A percentile compares a stretch with the other conserved stretches of the same genome.
Conservation (phyloP, 2,329 filamentous ascomycete genomes). For the Scopulariopsis brevicaulis region DNA sequence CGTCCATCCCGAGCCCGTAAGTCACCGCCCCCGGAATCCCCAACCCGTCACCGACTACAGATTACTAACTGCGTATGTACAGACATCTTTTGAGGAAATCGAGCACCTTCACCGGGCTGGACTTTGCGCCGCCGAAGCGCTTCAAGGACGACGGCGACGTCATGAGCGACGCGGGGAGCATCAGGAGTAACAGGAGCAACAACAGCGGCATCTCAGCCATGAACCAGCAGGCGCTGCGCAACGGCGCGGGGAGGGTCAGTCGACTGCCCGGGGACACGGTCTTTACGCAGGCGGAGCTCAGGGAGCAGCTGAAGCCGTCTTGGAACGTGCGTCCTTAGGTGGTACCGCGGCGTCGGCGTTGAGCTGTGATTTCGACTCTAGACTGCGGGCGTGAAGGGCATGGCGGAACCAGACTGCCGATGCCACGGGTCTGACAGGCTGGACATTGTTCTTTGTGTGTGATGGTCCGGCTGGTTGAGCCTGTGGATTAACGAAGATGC, state of each 20-base stretch:
- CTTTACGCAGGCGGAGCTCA: slow-evolving; percentile 61
- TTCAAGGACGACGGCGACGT: slow-evolving; percentile 48
- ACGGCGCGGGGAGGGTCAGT: slow-evolving; percentile 77
- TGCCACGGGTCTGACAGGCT: no score
- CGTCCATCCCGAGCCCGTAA: slow-evolving; percentile 82
- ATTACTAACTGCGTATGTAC: background rate
- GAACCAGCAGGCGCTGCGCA: slow-evolving; percentile 61
- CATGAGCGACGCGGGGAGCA: slow-evolving; percentile 56
- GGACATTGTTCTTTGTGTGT: no score
- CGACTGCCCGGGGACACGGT: slow-evolving; percentile 73
- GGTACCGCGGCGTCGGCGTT: background rate
- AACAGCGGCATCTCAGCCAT: slow-evolving; percentile 64
- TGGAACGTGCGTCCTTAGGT: slow-evolving; percentile 2
- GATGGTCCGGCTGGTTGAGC: no score
- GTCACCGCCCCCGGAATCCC: slow-evolving; percentile 23
- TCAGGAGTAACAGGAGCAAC: slow-evolving; percentile 54
- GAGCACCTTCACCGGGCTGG: slow-evolving; percentile 64
- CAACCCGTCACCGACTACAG: background rate
- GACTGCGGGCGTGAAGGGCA: no score
- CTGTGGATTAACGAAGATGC: no score
- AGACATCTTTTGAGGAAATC: slow-evolving; percentile 68
- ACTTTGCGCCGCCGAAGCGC: slow-evolving; percentile 70
- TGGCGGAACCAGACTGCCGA: no score
- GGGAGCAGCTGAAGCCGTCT: slow-evolving; percentile 45
- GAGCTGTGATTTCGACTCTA: background rate